These are phyloP conservation scores for Penicillium crustosum DNA, from an alignment of 2,329 filamentous ascomycete species.

Conservation along the genomic window DNA sequence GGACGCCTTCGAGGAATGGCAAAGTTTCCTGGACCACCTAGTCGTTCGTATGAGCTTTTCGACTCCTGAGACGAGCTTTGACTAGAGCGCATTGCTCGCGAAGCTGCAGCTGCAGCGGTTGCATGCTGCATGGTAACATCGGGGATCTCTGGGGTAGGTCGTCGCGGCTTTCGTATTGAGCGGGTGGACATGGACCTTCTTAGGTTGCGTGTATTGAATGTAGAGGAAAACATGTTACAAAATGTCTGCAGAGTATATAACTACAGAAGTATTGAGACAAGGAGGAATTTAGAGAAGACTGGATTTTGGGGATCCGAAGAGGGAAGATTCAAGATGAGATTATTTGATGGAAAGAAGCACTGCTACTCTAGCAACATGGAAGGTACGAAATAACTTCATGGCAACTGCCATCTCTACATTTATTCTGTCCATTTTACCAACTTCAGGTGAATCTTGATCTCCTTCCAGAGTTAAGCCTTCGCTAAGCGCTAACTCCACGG, in stretches of 20 bases:
- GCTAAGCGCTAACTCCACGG: background rate
- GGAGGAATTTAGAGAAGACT: background rate
- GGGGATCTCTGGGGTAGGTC: conserved; percentile 29
- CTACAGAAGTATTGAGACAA: background rate
- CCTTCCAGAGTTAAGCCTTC: background rate
- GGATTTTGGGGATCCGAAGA: conserved; percentile 16
- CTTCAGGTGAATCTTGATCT: background rate
- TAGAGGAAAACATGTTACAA: conserved; percentile 27
- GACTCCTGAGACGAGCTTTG: conserved; percentile 31
- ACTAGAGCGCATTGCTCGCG: conserved; percentile 43
- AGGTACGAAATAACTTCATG: background rate
- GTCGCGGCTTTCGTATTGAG: conserved; percentile 36
- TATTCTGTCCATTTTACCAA: background rate
- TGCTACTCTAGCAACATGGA: background rate
- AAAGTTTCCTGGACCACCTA: conserved; percentile 30
- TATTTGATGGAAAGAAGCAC: background rate
- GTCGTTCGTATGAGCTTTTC: conserved; percentile 29
- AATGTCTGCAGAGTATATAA: conserved; percentile 27
- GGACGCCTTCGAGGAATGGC: conserved; percentile 28
- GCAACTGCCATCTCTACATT: background rate
- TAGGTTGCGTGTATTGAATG: conserved; percentile 33
- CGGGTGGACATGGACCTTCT: conserved; percentile 42
- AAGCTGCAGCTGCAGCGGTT: conserved; percentile 38
- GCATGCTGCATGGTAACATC: conserved; percentile 37
- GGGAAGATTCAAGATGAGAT: background rate